Evolutionary conservation across 2,329 filamentous ascomycete species (phyloP), one percentile per base, ranked within the genome.

Genomic region (Aspergillus fijiensis): DNA sequence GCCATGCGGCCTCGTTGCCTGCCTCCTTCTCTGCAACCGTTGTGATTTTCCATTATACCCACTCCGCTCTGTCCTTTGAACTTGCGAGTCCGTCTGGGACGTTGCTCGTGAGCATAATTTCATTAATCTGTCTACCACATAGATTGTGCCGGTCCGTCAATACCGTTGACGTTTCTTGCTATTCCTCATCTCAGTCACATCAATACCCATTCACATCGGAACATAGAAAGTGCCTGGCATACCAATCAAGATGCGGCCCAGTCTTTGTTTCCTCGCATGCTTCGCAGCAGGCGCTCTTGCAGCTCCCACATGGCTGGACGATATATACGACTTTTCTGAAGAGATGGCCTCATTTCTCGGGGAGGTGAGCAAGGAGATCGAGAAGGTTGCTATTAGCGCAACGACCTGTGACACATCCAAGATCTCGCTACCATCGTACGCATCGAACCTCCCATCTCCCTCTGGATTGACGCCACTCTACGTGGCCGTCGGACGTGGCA

Each of bases 401-500:
- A 65, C 11, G 29, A 67, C 27, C 60, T 78, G 74, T 65, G 73
- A 80, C 60, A 60, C 70, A 21, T 74, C 72, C 62, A 70, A 67
- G 16, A 71, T 72, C 31, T 51, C 61, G 5, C 70, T 77, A 61
- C 78, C 79, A 5, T 64, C 74, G 81, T 85, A 82, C 64, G 80
- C 86, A 50, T 80, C 81, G 6, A 78, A 84, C 16, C 82, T 96
- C 6, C 87, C 89, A 14, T 64, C 81, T 7, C 86, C 85, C 0
- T 66, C 79, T 6, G 89, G 88, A 58, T 80, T 91, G 31, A 79
- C 72, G 3, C 82, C 96, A 54, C 84, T 86, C 72, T 91, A 96
- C 76, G 89, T 97, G 57, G 91, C 89, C 72, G 81, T 97, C 63
- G 94, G 94, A 69, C 88, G 91, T 49, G 94, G 94, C 61, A 95